Evolutionary conservation across 306 rosid genomes (phyloP).

Genomic region (Cucumis melo): DNA sequence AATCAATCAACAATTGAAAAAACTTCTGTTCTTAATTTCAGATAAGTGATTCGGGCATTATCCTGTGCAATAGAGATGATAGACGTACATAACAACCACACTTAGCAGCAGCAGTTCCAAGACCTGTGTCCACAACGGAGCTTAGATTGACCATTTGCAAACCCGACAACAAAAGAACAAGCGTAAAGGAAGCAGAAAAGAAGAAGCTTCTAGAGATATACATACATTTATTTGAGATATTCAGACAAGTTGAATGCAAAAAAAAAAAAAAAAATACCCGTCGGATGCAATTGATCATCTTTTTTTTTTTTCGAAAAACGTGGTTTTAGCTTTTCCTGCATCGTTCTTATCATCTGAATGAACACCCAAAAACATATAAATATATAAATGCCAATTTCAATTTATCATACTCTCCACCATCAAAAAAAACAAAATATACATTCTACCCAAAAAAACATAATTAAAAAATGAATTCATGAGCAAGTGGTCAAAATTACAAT

Average conservation of each 20-base stretch:
- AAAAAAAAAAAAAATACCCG: not conserved
- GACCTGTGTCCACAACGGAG: not conserved
- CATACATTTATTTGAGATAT: not conserved
- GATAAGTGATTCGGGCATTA: conserved; percentile 16
- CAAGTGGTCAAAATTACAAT: not conserved
- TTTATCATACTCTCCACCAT: not conserved
- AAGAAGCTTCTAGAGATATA: not conserved
- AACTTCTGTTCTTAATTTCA: conserved; percentile 11
- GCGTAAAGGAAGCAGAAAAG: not conserved
- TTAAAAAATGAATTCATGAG: not conserved
- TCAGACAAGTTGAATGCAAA: not conserved
- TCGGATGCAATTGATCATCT: not conserved
- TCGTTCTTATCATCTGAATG: not conserved
- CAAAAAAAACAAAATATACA: not conserved
- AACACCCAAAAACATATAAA: not conserved
- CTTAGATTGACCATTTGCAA: not conserved
- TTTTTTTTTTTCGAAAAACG: not conserved
- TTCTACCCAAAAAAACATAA: not conserved
- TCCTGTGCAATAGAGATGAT: conserved; percentile 8
- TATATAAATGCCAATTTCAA: not conserved
- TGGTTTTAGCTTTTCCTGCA: not conserved
- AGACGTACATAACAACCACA: not conserved
- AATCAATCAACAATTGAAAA: not conserved
- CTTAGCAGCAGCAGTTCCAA: not conserved
- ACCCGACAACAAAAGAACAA: not conserved